Conservation (phyloP, 1,284 basidiomycete species). For the Fereydounia khargensis region DNA sequence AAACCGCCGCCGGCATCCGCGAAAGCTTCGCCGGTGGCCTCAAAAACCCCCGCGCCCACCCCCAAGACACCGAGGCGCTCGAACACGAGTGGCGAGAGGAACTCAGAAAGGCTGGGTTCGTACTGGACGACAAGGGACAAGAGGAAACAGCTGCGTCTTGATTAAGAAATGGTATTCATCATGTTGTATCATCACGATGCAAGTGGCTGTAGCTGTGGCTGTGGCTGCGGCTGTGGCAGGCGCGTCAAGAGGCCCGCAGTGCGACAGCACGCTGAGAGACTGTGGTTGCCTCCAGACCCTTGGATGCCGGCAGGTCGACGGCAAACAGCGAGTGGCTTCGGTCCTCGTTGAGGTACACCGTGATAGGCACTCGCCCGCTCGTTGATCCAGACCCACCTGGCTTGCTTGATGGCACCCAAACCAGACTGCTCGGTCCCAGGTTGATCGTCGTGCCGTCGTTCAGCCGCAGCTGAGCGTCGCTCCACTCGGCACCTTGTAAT, state of each 20-base stretch:
- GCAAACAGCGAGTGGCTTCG: slow-evolving; percentile 85
- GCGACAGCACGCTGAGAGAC: slow-evolving; percentile 52
- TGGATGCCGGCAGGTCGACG: slow-evolving; percentile 73
- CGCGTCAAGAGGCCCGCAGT: slow-evolving; percentile 32
- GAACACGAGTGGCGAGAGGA: no score
- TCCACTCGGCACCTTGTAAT: slow-evolving; percentile 49
- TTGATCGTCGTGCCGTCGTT: slow-evolving; percentile 39
- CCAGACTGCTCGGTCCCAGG: slow-evolving; percentile 35
- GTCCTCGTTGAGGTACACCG: slow-evolving; percentile 88
- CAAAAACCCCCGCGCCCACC: no score
- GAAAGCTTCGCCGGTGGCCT: no score
- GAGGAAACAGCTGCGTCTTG: not conserved
- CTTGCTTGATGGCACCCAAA: slow-evolving; percentile 17
- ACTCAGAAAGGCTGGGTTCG: no score
- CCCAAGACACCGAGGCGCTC: no score
- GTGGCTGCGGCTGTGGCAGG: no score
- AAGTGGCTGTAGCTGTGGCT: no score
- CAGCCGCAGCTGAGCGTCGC: slow-evolving; percentile 13
- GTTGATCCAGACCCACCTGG: not conserved
- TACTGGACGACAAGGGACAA: no score
- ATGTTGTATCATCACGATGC: no score
- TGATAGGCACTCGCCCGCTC: slow-evolving; percentile 72
- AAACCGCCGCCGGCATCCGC: not conserved
- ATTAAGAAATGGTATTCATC: no score
- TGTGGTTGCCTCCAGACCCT: slow-evolving; percentile 11